Evolutionary conservation across 139 green algal species (phyloP).

Genomic region (Picochlorum sp.): DNA sequence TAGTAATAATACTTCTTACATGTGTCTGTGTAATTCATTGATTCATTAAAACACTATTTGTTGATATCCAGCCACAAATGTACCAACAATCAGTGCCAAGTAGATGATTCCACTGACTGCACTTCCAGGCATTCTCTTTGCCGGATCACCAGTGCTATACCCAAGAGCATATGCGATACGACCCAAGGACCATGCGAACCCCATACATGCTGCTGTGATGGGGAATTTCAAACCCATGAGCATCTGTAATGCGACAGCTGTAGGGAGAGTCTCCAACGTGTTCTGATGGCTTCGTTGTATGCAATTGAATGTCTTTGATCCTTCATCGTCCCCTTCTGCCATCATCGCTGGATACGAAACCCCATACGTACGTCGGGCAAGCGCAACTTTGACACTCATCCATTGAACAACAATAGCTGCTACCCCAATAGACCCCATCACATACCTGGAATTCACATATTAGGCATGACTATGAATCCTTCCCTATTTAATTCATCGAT

Average conservation of each 20-base stretch:
- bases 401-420: neutral
- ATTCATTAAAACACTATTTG: neutral
- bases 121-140: slow-evolving; percentile 6
- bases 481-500: neutral
- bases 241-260: slow-evolving; percentile 1
- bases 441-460: slow-evolving; percentile 2
- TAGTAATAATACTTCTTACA: too few species aligned
- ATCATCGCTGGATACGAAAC: slow-evolving; percentile 15
- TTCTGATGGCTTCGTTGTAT: slow-evolving; percentile 28
- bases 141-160: slow-evolving; percentile 22
- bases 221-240: slow-evolving; percentile 22
- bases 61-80: neutral
- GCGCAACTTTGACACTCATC: slow-evolving; percentile 6
- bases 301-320: slow-evolving; percentile 21
- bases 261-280: slow-evolving; percentile 15
- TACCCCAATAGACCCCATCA: neutral
- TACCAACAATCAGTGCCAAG: slow-evolving; percentile 10
- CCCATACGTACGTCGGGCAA: slow-evolving; percentile 4
- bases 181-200: slow-evolving; percentile 2
- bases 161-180: slow-evolving; percentile 12
- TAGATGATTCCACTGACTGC: slow-evolving; percentile 8
- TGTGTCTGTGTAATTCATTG: too few species aligned
- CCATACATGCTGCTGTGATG: slow-evolving; percentile 11
- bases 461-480: neutral
- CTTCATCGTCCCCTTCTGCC: slow-evolving; percentile 6